Conservation (phyloP, 2,329 filamentous ascomycete genomes). For the Bipolaris bicolor region DNA sequence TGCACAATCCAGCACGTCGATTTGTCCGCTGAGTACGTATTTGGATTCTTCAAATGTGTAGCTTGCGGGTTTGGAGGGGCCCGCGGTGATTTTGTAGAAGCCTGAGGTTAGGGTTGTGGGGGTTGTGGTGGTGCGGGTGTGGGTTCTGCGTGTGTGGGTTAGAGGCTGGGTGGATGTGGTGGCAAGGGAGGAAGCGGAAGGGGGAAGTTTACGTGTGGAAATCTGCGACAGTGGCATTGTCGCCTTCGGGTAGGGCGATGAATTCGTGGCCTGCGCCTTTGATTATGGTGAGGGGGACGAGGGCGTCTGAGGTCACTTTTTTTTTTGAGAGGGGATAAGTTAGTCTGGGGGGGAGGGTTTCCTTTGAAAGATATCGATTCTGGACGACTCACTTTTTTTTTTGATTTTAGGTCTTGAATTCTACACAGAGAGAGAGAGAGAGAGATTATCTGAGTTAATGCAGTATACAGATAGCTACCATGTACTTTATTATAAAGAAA, state of each 20-base stretch:
- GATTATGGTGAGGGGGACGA: slow-evolving; percentile 30
- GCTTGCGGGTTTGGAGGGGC: slow-evolving; percentile 19
- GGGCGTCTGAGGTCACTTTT: slow-evolving; percentile 16
- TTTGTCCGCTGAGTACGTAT: slow-evolving; percentile 27
- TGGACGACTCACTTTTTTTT: not conserved
- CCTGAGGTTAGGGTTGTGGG: slow-evolving; percentile 27
- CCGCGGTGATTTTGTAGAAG: slow-evolving; percentile 30
- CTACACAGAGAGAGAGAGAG: too few species aligned
- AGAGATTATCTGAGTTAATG: too few species aligned
- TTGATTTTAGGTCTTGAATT: not conserved
- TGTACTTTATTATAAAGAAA: too few species aligned
- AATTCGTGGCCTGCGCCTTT: slow-evolving; percentile 30
- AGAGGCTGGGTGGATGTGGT: not conserved
- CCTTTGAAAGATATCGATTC: too few species aligned
- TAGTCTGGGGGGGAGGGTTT: too few species aligned
- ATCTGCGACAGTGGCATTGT: slow-evolving; percentile 29
- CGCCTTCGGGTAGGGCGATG: slow-evolving; percentile 24
- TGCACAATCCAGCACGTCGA: slow-evolving; percentile 27
- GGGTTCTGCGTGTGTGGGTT: slow-evolving; percentile 11
- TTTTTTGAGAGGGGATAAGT: not conserved
- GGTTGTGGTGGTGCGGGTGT: slow-evolving; percentile 20
- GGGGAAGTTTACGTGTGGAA: slow-evolving; percentile 22
- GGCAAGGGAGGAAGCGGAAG: not conserved
- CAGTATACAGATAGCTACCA: too few species aligned
- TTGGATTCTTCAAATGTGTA: slow-evolving; percentile 31